phyloP scores from a whole-genome alignment of 1,284 basidiomycete species.

The Pisolithus thermaeus region DNA sequence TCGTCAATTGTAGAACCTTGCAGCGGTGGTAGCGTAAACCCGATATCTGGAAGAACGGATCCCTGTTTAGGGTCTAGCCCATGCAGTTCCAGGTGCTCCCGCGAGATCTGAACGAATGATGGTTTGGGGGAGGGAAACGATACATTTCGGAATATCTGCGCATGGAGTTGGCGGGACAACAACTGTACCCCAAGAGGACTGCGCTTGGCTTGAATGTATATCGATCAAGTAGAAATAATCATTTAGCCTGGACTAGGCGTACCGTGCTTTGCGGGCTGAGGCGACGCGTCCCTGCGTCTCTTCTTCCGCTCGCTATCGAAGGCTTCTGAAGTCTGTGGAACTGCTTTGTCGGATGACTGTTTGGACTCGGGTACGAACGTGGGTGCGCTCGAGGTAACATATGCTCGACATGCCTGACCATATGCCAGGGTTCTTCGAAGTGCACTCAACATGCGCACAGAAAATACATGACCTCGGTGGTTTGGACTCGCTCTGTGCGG shows the following conservation, averaged over 20 bases:
- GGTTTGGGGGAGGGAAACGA: conserved; percentile 60
- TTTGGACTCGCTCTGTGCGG: no score
- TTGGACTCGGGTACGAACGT: not conserved
- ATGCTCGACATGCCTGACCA: conserved; percentile 3
- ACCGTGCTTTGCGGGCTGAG: conserved; percentile 4
- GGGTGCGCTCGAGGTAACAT: conserved; percentile 4
- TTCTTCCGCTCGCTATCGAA: not conserved
- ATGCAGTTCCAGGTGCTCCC: conserved; percentile 74
- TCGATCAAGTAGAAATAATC: not conserved
- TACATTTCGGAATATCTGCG: conserved; percentile 77
- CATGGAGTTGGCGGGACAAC: conserved; percentile 73
- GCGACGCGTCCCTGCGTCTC: not conserved
- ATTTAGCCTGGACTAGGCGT: not conserved
- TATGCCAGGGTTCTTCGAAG: conserved; percentile 2
- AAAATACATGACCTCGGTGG: not conserved
- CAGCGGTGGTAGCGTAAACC: conserved; percentile 80
- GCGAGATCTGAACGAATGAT: conserved; percentile 69
- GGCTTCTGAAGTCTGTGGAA: not conserved
- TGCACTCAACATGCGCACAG: conserved; percentile 7
- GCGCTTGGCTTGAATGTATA: conserved; percentile 48
- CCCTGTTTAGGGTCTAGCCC: conserved; percentile 77
- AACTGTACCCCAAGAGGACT: conserved; percentile 93
- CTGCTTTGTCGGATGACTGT: not conserved
- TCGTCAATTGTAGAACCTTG: conserved; percentile 82
- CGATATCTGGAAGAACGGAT: conserved; percentile 72